Evolutionary conservation across 805 yeast species (phyloP).

Genomic region (Candida maris): DNA sequence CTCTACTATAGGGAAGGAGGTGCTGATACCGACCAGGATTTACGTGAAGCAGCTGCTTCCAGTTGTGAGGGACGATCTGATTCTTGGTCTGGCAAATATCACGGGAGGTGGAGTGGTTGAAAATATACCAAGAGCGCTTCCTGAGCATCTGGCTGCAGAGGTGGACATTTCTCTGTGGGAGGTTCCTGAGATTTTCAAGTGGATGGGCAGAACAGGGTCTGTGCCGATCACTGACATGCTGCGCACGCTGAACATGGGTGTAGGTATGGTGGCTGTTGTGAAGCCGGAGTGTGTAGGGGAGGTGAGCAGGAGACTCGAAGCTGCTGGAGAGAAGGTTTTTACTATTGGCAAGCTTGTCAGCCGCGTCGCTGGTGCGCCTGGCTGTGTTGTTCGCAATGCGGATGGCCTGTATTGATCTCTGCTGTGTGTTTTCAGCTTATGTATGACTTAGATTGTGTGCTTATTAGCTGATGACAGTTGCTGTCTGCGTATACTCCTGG

Average conservation of each 20-base stretch:
- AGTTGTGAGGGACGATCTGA: slow-evolving; percentile 59
- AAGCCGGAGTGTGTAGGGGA: slow-evolving; percentile 59
- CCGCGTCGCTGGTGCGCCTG: slow-evolving; percentile 46
- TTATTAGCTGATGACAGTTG: too few species aligned
- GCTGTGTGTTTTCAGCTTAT: not conserved
- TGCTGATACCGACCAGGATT: slow-evolving; percentile 86
- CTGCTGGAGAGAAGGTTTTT: slow-evolving; percentile 73
- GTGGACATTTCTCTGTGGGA: slow-evolving; percentile 80
- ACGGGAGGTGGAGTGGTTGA: slow-evolving; percentile 99
- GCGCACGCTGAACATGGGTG: slow-evolving; percentile 92
- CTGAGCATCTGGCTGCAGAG: slow-evolving; percentile 70
- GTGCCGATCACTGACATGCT: slow-evolving; percentile 82
- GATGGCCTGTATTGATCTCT: slow-evolving; percentile 39
- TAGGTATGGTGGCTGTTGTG: slow-evolving; percentile 93
- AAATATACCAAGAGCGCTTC: slow-evolving; percentile 93
- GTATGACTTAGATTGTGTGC: too few species aligned
- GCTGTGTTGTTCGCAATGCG: slow-evolving; percentile 54
- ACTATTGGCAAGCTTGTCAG: slow-evolving; percentile 57
- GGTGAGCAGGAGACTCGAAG: slow-evolving; percentile 49
- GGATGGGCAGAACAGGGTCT: slow-evolving; percentile 90
- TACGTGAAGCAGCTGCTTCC: slow-evolving; percentile 89
- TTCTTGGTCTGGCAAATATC: slow-evolving; percentile 91
- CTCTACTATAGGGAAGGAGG: slow-evolving; percentile 77
- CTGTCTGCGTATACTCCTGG: too few species aligned
- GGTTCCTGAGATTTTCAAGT: slow-evolving; percentile 84